Evolutionary conservation across 1,284 basidiomycete genomes (phyloP), one percentile per base, ranked within the genome.

Genomic region (Ceratobasidium sp.): DNA sequence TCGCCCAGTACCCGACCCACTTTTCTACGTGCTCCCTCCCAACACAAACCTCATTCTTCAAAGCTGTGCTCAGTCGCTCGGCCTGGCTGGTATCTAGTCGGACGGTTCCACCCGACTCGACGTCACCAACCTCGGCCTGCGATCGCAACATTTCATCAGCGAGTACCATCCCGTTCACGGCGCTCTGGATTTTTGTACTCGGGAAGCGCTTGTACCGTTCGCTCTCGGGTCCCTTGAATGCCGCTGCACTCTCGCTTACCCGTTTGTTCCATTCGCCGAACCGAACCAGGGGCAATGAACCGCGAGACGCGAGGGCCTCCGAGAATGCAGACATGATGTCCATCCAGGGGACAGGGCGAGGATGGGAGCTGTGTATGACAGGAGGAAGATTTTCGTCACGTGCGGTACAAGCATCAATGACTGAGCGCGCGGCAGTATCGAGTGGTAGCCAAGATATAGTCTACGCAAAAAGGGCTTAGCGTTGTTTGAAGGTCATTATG

Each of bases 401-500:
- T 17, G 8, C 15, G 15, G 22, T 7, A 32, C 52, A 54, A 17
- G 52, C 74, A 47, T 78, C 78, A 22, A 77, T 71, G 4, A 79
- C 54, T 27, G 73, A 73, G 2, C 70, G 42, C 2, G 53, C 53
- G 22, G 53, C n/a, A n/a, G n/a, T n/a, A n/a, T n/a, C n/a, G n/a
- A n/a, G n/a, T n/a, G n/a, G n/a, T n/a, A n/a, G n/a, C 53, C 15
- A 55, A 56, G 56, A 79, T 71, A 68, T 13, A 77, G 77, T 13
- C 79, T 60, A 77, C 79, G 80, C 0, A 77, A 75, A 27, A 77
- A 73, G 3, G 31, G n/a, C 32, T 55, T 2, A 7, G 53, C 13
- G 35, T 45, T 3, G 22, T 34, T 12, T 7, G 25, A 25, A 15
- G 20, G 13, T 1, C 38, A 55, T 35, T 7, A 2, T n/a, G 20